Evolutionary conservation across 2,329 filamentous ascomycete species (phyloP), one percentile per base, ranked within the genome.

Genomic region (Microcyclospora pomicola): DNA sequence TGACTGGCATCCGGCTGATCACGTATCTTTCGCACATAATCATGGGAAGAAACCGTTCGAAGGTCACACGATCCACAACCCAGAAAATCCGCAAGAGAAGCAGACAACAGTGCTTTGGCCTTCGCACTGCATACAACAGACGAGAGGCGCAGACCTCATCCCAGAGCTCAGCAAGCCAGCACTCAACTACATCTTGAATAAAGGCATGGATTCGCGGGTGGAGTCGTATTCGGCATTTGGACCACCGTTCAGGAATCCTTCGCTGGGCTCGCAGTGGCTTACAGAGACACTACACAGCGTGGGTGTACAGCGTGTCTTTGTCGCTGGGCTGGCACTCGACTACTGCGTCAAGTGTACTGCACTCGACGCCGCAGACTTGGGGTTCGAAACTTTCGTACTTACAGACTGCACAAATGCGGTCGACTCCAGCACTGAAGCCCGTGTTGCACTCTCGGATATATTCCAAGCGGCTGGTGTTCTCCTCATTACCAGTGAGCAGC

Each of bases 191-290:
- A 65, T 85, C 19, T 63, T 95, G 11, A 72, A 82, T 48, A 98
- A 98, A 65, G 91, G 91, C 9, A 72, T 68, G 54, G 71, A 85
- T 54, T 58, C 67, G 33, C 66, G 72, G 33, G 73, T 94, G 2
- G 91, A 98, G 61, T 94, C 95, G 82, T 96, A 95, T 62, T 88
- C 81, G 44, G 86, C 80, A 0, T 96, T 98, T 52, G 79, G 80
- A 43, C 82, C 87, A 54, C 82, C 83, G 0, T 88, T 95, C 50
- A 61, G 61, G 30, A 68, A 68, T 5, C 75, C 77, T 1, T 63
- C 62, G 27, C 65, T 80, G 11, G 65, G 64, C 16, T 75, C 62
- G 51, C 78, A 73, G 51, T 77, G 77, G 11, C 64, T 96, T 16
- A 71, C 69, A 1, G 62, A 54, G 1, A 53, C 66, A 34, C 58